Evolutionary conservation across 2,329 filamentous ascomycete species (phyloP).

Genomic region (Biscogniauxia marginata): DNA sequence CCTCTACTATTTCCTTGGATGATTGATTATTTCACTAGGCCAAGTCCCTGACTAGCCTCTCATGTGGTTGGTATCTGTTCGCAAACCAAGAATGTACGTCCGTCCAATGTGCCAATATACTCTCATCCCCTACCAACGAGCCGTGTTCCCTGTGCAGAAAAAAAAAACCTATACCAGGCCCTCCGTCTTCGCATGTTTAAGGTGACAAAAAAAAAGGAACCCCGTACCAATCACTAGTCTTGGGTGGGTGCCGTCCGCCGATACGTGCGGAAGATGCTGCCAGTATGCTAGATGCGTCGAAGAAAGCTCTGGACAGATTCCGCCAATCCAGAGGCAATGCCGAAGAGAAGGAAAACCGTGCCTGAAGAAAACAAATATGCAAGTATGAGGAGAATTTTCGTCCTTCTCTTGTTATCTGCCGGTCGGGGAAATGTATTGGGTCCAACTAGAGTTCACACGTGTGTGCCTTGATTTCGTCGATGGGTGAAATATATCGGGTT

Average conservation of each 20-base stretch:
- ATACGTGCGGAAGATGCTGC: neutral
- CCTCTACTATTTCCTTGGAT: neutral
- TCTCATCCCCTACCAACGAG: neutral
- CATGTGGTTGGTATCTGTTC: neutral
- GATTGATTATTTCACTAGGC: neutral
- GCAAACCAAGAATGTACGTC: neutral
- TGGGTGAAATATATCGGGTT: constrained; percentile 3
- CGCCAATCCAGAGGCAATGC: neutral
- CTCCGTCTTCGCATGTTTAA: neutral
- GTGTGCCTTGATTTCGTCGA: neutral
- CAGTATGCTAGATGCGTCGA: neutral
- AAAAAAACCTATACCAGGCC: neutral
- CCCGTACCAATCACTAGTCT: neutral
- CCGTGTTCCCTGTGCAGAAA: neutral
- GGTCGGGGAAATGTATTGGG: neutral
- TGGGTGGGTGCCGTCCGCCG: neutral
- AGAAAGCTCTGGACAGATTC: neutral
- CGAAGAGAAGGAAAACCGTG: neutral
- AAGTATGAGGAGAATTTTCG: neutral
- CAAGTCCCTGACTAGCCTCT: neutral
- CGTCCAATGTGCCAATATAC: neutral
- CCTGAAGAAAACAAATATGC: neutral
- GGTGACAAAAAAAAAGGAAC: neutral
- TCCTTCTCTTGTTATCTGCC: neutral
- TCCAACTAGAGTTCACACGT: neutral